phyloP scores from a whole-genome alignment of 441 rosid genomes.

The Lepidium campestre region DNA sequence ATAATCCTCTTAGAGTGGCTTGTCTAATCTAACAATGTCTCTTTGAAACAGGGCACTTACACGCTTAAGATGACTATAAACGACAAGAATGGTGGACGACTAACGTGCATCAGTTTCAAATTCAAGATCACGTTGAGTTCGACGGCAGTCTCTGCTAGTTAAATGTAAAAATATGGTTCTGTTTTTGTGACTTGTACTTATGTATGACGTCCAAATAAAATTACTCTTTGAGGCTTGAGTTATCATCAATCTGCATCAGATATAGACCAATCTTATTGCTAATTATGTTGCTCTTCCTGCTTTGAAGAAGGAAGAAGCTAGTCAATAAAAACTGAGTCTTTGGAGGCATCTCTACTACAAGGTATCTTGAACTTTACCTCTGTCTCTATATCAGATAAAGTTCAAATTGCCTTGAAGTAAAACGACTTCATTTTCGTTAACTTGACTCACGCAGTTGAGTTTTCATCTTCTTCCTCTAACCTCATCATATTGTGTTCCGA shows the following conservation, averaged over 20 bases:
- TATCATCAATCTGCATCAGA: background rate
- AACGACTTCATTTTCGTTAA: no score
- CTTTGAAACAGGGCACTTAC: slow-evolving; percentile 71
- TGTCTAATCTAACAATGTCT: background rate
- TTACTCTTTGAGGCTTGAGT: background rate
- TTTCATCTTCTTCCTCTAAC: no score
- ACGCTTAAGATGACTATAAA: slow-evolving; percentile 77
- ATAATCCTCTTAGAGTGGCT: background rate
- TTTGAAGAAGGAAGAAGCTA: no score
- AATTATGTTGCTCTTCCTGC: no score
- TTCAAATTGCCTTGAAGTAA: no score
- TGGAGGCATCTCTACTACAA: no score
- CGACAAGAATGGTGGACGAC: slow-evolving; percentile 35
- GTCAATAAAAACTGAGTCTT: no score
- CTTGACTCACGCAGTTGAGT: no score
- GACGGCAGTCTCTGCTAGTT: slow-evolving; percentile 42
- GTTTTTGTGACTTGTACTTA: background rate
- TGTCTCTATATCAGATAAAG: no score
- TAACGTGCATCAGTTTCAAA: slow-evolving; percentile 76
- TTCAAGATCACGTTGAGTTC: slow-evolving; percentile 59
- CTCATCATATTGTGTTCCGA: no score
- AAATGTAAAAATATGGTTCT: background rate
- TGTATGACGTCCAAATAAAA: slow-evolving; percentile 11
- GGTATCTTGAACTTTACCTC: no score
- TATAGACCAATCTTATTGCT: background rate